phyloP scores from a whole-genome alignment of 2,329 filamentous ascomycete species.

The Ophiocordyceps camponoti-saundersi region DNA sequence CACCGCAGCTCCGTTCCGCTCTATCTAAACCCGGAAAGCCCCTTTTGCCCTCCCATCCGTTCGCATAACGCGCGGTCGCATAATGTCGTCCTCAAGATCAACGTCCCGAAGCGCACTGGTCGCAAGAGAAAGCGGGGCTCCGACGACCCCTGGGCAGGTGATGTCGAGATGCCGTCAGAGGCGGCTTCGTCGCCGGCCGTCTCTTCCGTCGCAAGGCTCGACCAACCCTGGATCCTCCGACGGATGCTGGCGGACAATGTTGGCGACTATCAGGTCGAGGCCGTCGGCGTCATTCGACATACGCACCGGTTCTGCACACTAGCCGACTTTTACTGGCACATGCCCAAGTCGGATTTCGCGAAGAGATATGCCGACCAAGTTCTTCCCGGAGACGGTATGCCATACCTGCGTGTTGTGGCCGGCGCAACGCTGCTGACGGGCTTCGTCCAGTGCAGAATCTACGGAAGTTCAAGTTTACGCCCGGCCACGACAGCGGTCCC shows the following conservation, averaged over 20 bases:
- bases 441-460: conserved; percentile 26
- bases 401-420: background rate
- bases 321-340: conserved; percentile 74
- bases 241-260: conserved; percentile 55
- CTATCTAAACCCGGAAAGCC: conserved; percentile 67
- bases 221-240: conserved; percentile 37
- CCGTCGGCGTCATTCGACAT: conserved; percentile 55
- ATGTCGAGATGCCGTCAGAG: conserved; percentile 13
- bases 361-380: conserved; percentile 54
- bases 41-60: conserved; percentile 58
- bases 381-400: conserved; percentile 50
- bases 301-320: conserved; percentile 80
- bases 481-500: conserved; percentile 38
- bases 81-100: conserved; percentile 75
- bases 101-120: conserved; percentile 72
- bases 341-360: conserved; percentile 51
- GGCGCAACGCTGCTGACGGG: background rate
- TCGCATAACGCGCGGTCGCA: conserved; percentile 63
- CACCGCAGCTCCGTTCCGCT: conserved; percentile 41
- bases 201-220: conserved; percentile 27
- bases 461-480: conserved; percentile 47
- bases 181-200: conserved; percentile 8
- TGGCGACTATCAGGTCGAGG: conserved; percentile 47
- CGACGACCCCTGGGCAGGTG: conserved; percentile 42
- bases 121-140: conserved; percentile 72